A percentile compares a stretch with the other conserved stretches of the same genome.
These are phyloP conservation scores for Ceratocystis alfenasii DNA, from an alignment of 2,329 filamentous ascomycete species.

Conservation along the genomic window DNA sequence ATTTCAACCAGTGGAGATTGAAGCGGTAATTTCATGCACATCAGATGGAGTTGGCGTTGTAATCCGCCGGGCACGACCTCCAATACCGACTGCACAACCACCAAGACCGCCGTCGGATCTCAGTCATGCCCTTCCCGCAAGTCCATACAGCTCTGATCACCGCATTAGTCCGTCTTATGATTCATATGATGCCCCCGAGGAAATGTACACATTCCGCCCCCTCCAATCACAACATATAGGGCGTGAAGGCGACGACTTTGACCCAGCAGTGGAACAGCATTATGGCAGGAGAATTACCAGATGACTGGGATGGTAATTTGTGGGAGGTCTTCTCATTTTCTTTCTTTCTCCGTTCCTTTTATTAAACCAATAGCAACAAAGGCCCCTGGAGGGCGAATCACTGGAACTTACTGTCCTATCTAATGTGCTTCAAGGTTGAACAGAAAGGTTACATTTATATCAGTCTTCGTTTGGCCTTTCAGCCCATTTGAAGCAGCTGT, in stretches of 20 bases:
- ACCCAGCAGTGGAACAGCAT: conserved; percentile 28
- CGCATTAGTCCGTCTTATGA: conserved; percentile 29
- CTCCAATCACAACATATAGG: conserved; percentile 37
- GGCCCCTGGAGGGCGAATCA: conserved; percentile 1
- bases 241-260: conserved; percentile 34
- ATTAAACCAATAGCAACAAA: neutral
- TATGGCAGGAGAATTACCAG: neutral
- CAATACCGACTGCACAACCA: conserved; percentile 48
- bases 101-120: conserved; percentile 36
- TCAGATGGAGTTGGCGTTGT: conserved; percentile 80
- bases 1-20: conserved; percentile 48
- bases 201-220: conserved; percentile 35
- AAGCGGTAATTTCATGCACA: conserved; percentile 83
- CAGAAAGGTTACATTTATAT: neutral
- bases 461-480: neutral
- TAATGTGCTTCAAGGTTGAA: neutral
- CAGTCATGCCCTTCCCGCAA: conserved; percentile 22
- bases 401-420: neutral
- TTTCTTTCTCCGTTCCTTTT: neutral
- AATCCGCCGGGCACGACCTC: conserved; percentile 58
- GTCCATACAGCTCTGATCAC: neutral
- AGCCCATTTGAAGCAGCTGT: too few relatives aligned
- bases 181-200: conserved; percentile 34
- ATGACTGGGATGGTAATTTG: neutral
- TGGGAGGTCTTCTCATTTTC: neutral